phyloP scores from a whole-genome alignment of 768 basidiomycete species.

The Termitomyces heimii region DNA sequence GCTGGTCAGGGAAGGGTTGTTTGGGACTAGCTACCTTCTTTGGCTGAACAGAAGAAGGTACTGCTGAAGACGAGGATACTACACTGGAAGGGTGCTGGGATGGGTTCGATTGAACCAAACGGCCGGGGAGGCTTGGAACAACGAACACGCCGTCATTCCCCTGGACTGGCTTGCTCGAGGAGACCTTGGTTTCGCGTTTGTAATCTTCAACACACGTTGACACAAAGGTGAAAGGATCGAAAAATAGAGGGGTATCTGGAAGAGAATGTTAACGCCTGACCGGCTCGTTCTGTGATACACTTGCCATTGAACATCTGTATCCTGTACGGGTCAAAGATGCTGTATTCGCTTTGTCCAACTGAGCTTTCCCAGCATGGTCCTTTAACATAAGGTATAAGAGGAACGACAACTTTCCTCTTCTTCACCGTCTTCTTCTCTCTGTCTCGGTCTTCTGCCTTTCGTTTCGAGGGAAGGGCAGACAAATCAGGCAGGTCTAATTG shows the following conservation, averaged over 20 bases:
- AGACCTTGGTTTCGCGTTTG: slow-evolving; percentile 19
- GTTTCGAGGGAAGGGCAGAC: slow-evolving; percentile 38
- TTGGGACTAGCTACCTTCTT: slow-evolving; percentile 39
- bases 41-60: slow-evolving; percentile 13
- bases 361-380: slow-evolving; percentile 78
- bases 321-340: slow-evolving; percentile 66
- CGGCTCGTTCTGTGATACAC: slow-evolving; percentile 1
- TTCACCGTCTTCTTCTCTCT: slow-evolving; percentile 46
- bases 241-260: slow-evolving; percentile 62
- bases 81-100: slow-evolving; percentile 8
- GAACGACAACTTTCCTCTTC: slow-evolving; percentile 72
- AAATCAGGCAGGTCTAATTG: slow-evolving; percentile 30
- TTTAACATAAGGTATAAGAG: slow-evolving; percentile 73
- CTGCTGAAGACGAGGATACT: slow-evolving; percentile 9
- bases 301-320: slow-evolving; percentile 85
- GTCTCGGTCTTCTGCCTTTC: slow-evolving; percentile 55
- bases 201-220: slow-evolving; percentile 40
- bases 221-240: slow-evolving; percentile 76
- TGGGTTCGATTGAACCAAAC: slow-evolving; percentile 18
- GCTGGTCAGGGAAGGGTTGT: slow-evolving; percentile 61
- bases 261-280: slow-evolving; percentile 1
- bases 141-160: slow-evolving; percentile 31
- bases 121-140: slow-evolving; percentile 40
- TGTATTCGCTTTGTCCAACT: slow-evolving; percentile 62
- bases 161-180: slow-evolving; percentile 9